A percentile compares a stretch with the other conserved stretches of the same genome.
phyloP scores from a whole-genome alignment of 2,329 filamentous ascomycete species.

The Xylaria arbuscula region DNA sequence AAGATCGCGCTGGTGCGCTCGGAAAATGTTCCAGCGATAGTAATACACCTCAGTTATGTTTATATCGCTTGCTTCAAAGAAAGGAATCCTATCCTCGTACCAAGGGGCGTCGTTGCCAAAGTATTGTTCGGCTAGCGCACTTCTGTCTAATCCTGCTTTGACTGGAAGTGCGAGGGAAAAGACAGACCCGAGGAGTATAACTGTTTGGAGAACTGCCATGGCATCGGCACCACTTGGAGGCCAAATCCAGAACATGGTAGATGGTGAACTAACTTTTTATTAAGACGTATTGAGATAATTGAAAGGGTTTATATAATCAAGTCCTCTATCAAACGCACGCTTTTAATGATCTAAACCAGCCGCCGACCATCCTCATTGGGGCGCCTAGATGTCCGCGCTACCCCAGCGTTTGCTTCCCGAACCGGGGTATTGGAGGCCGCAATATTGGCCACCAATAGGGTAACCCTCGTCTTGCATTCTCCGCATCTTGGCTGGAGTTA shows the following conservation, averaged over 20 bases:
- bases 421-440: too few species aligned
- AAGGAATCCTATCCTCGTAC: slow-evolving; percentile 34
- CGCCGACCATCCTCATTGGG: too few species aligned
- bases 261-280: too few species aligned
- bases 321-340: too few species aligned
- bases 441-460: too few species aligned
- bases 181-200: slow-evolving; percentile 8
- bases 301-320: too few species aligned
- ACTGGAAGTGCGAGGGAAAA: background rate
- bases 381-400: too few species aligned
- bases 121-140: slow-evolving; percentile 25
- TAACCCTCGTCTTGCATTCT: too few species aligned
- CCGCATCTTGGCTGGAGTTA: too few species aligned
- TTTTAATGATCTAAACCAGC: too few species aligned
- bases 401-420: too few species aligned
- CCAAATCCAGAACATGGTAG: background rate
- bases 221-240: background rate
- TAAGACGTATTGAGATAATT: too few species aligned
- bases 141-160: slow-evolving; percentile 14
- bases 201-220: slow-evolving; percentile 7
- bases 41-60: slow-evolving; percentile 34
- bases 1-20: slow-evolving; percentile 33
- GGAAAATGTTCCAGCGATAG: slow-evolving; percentile 34
- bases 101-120: slow-evolving; percentile 34
- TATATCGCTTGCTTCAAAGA: slow-evolving; percentile 30